phyloP scores from a whole-genome alignment of 2,329 filamentous ascomycete species.

The Neonectria hederae region DNA sequence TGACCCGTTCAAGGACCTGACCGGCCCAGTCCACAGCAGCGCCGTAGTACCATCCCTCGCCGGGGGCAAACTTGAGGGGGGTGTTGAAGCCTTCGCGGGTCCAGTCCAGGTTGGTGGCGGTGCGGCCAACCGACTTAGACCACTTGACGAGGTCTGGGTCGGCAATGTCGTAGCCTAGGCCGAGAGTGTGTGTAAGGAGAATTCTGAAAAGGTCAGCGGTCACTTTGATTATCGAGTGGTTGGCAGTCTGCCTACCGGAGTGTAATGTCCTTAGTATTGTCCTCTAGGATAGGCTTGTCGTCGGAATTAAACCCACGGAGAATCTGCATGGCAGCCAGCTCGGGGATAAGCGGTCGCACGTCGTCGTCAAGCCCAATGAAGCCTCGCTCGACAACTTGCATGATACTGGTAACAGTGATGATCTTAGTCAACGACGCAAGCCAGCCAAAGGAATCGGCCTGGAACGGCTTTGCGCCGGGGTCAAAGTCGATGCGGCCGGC shows the following conservation, averaged over 20 bases:
- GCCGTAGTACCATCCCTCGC: constrained; percentile 61
- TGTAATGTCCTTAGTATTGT: constrained; percentile 50
- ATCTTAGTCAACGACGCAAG: constrained; percentile 57
- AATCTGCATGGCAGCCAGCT: constrained; percentile 48
- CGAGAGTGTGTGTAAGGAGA: constrained; percentile 61
- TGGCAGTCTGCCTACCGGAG: constrained; percentile 43
- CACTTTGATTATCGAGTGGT: not conserved
- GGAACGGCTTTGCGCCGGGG: constrained; percentile 43
- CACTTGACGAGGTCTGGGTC: constrained; percentile 53
- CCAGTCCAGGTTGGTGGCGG: constrained; percentile 44
- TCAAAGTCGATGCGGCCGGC: constrained; percentile 50
- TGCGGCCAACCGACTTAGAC: constrained; percentile 48
- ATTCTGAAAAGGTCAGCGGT: constrained; percentile 36
- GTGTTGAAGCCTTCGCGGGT: constrained; percentile 51
- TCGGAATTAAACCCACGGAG: constrained; percentile 50
- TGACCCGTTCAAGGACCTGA: constrained; percentile 53
- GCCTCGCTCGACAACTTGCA: constrained; percentile 53
- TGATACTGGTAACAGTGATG: constrained; percentile 48
- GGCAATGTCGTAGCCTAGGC: constrained; percentile 55
- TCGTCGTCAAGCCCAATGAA: constrained; percentile 50
- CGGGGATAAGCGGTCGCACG: constrained; percentile 46
- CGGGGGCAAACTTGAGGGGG: constrained; percentile 57
- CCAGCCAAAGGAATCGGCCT: constrained; percentile 47
- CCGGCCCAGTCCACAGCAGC: constrained; percentile 59
- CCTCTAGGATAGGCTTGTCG: constrained; percentile 49